Base-by-base conservation (phyloP, 2,329 filamentous ascomycete species). In the Alternaria consortialis region DNA sequence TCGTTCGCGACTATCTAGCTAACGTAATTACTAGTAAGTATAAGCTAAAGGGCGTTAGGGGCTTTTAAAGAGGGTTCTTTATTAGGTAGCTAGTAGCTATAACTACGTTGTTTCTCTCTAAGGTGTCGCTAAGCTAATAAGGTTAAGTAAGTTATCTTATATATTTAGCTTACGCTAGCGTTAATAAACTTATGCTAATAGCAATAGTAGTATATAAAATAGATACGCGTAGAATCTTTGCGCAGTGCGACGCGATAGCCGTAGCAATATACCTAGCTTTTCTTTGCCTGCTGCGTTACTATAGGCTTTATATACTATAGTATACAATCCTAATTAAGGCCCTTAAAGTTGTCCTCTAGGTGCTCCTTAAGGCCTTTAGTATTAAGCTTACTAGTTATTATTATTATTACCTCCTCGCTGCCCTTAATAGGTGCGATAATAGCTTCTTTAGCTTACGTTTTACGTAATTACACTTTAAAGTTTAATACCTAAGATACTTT, bases 291-390 rank as follows among this genome's bases (percentile, higher is more conserved):
- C 37, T 53, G 48, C 7, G 56, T 36, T 13, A 12, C n/a, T 31
- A 48, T 2, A 23, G 53, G 43, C 53, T 58, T 58, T 15, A n/a
- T 47, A 43, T 27, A 58, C 5, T 1, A 47, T 29, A 47, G 29
- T 20, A 58, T 37, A 15, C 31, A 29, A 13, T 9, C 12, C 47
- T 12, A 58, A 31, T 58, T 23, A 7, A 58, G 53, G 13, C 39
- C 56, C 12, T 58, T 29, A 53, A 52, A 58, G 56, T 58, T 44
- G 31, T 58, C 48, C 9, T 9, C 13, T 29, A 58, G 39, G 39
- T 40, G 29, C 47, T 53, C 32, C 12, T 51, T 39, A 47, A 51
- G 15, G 2, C 3, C 1, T 20, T 39, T 37, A 20, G 20, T 20
- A 2, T 20, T 20, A 20, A 20, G 20, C 20, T 20, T 2, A 2